Evolutionary conservation across 129 eudicot genomes (phyloP), one percentile per base, ranked within the genome.

Genomic region (Oenanthe sinensis): DNA sequence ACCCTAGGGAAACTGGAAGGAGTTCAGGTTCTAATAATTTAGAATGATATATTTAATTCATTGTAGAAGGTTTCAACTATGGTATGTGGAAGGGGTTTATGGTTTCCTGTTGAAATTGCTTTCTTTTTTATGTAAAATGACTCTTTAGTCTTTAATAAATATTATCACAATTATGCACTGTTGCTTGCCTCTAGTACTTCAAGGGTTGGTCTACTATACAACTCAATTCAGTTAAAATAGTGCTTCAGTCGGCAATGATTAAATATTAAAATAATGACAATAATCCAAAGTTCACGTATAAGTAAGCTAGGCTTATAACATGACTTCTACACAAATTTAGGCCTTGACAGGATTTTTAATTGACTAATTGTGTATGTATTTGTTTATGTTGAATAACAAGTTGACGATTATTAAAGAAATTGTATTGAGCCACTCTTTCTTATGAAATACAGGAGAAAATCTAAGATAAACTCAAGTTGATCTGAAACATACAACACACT

Each of bases 1-100:
- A 86, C 81, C 36, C 86, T 46, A 84, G 86, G 80, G 90, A 87
- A 88, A 83, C 76, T 45, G 96, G 89, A 20, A 84, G 89, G 77
- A 85, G 81, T 49, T 81, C 89, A 24, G 88, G 90, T 73, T 85
- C 87, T 55, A 84, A 81, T 80, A 83, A 81, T 79, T 72, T 87
- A 50, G 85, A 82, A 65, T 88, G 85, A 86, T 75, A 78, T 39
- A 72, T 76, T 5, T 14, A 26, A 74, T 74, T 74, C n/a, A 6
- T 46, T 74, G 43, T 15, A 74, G 77, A 58, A 43, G 79, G 42
- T 46, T 67, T 73, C 24, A n/a, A 20, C 44, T 37, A 12, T 40
- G 50, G 58, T 73, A 76, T 77, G 46, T 76, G 44, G 74, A 30
- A 67, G 76, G 76, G 48, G 43, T 68, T 44, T 49, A 45, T 79